phyloP scores from a whole-genome alignment of 495 filamentous ascomycete species.

The Durotheca rogersii region DNA sequence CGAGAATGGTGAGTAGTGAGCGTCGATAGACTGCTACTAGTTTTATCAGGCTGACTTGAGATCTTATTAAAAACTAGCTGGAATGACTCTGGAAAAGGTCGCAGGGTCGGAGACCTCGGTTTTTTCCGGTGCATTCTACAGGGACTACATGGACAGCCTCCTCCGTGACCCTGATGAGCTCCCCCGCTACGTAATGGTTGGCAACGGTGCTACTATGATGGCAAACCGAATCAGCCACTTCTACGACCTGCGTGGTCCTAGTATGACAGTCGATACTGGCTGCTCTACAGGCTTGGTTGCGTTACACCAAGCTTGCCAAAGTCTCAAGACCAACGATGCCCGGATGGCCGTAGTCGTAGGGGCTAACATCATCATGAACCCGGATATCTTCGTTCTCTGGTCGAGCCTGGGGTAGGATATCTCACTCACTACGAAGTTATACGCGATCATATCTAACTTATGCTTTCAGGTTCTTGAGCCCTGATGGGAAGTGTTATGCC shows the following conservation, averaged over 20 bases:
- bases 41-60: too few relatives aligned
- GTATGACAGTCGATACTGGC: slow-evolving; percentile 37
- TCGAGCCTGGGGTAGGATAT: too few relatives aligned
- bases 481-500: slow-evolving; percentile 37
- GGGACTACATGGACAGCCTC: slow-evolving; percentile 59
- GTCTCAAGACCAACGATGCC: too few relatives aligned
- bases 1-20: too few relatives aligned
- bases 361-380: slow-evolving; percentile 6
- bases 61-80: too few relatives aligned
- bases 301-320: slow-evolving; percentile 37
- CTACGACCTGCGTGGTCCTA: slow-evolving; percentile 16
- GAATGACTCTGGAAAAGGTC: slow-evolving; percentile 69
- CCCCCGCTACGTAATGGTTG: neutral
- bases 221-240: slow-evolving; percentile 30
- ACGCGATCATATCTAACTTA: too few relatives aligned
- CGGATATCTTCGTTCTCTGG: too few relatives aligned
- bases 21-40: too few relatives aligned
- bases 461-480: slow-evolving; percentile 3
- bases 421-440: too few relatives aligned
- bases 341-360: slow-evolving; percentile 12
- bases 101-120: slow-evolving; percentile 67
- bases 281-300: slow-evolving; percentile 43
- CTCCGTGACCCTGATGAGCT: slow-evolving; percentile 19
- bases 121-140: slow-evolving; percentile 78
- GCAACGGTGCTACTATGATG: slow-evolving; percentile 11